Base-by-base conservation (phyloP, 305 asterid genomes). In the Euphrasia arctica region DNA sequence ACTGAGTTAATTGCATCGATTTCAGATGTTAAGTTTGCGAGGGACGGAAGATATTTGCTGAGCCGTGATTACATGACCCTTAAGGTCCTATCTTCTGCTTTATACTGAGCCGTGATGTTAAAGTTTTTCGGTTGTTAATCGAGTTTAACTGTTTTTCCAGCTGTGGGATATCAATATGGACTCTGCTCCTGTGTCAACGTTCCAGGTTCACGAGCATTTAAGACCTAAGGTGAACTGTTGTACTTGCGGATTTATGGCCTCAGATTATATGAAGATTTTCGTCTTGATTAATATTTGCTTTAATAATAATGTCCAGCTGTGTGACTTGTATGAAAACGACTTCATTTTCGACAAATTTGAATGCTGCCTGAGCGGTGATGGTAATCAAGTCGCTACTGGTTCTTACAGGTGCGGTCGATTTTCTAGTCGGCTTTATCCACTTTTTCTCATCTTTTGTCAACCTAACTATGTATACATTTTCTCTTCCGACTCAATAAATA, bases 51-150 rank as follows among this genome's bases (percentile, higher is more conserved):
- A 90, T 85, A 86, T 77, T 71, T 94, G 72, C 89, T 94, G 65
- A 91, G 99, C 71, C 96, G 99, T 68, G 99, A 94, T 75, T 94
- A 94, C 84, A 94, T 94, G 99, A 90, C 96, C 75, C 98, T 94
- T 65, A 94, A 94, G 98, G 99, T 88, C 76, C 61, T 61, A 8
- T 67, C 56, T 67, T 65, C 25, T 62, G 61, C 50, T 58, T 55
- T 32, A 57, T 18, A 18, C 22, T 18, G 22, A 18, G 22, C 22
- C 22, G 22, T 18, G 22, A 18, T 18, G 22, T 18, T 18, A 18
- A 18, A 18, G 22, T 18, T 45, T 71, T 39, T 68, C 41, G 39
- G 48, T 48, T 67, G 58, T 42, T 75, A 60, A 72, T 67, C 32
- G 56, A 22, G 64, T 41, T 66, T 62, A 41, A 6, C 67, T 72